These are phyloP conservation scores for Venturia oleaginea DNA, from an alignment of 2,329 filamentous ascomycete species.

Conservation along the genomic window DNA sequence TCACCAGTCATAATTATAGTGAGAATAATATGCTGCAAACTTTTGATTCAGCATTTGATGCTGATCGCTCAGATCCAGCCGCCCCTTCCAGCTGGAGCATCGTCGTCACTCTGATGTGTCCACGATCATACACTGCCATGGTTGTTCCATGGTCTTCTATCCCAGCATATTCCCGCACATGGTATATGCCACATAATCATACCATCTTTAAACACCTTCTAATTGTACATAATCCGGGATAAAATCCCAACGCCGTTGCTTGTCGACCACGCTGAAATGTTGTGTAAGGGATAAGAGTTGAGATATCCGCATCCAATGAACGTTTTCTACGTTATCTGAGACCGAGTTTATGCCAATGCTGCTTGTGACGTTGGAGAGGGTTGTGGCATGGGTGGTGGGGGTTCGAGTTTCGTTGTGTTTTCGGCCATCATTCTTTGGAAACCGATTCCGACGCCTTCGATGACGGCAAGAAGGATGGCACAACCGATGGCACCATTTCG, in stretches of 20 bases:
- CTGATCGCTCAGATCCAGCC: background rate
- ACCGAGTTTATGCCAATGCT: slow-evolving; percentile 5
- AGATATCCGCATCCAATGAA: background rate
- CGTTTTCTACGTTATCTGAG: background rate
- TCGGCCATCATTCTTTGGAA: slow-evolving; percentile 92
- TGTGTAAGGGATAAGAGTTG: slow-evolving; percentile 9
- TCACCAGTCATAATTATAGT: background rate
- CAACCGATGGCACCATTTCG: slow-evolving; percentile 95
- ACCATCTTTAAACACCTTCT: background rate
- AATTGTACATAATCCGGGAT: background rate
- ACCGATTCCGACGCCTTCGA: slow-evolving; percentile 93
- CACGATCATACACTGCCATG: background rate
- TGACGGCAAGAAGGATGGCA: slow-evolving; percentile 86
- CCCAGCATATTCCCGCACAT: background rate
- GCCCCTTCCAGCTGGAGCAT: background rate
- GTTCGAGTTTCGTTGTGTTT: slow-evolving; percentile 67
- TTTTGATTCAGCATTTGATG: background rate
- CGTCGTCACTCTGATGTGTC: background rate
- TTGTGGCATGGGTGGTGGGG: slow-evolving; percentile 31
- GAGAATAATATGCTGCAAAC: background rate
- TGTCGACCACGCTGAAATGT: slow-evolving; percentile 2
- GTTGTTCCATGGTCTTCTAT: background rate
- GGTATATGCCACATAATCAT: background rate
- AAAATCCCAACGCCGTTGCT: slow-evolving; percentile 9
- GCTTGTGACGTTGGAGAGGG: background rate